Conservation (phyloP, 768 basidiomycete species). For the Lyophyllum atratum region DNA sequence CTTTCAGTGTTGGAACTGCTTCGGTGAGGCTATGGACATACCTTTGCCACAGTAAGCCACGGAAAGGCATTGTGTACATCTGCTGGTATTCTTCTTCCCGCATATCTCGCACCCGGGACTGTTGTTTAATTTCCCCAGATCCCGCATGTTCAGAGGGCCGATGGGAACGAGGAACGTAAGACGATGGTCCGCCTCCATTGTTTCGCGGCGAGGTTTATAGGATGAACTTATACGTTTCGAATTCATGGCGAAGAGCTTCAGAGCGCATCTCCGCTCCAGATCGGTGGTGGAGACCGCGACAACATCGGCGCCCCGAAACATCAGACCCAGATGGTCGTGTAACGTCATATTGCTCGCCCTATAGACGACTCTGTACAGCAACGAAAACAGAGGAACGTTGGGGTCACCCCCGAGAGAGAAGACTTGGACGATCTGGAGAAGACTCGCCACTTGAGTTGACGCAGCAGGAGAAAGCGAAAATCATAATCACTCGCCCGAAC, state of each 20-base stretch:
- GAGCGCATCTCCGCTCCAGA: constrained; percentile 33
- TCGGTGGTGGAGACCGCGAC: constrained; percentile 18
- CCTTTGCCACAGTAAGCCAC: constrained; percentile 39
- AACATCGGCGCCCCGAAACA: constrained; percentile 7
- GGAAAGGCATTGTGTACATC: constrained; percentile 36
- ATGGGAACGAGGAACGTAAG: constrained; percentile 39
- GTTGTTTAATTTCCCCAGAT: constrained; percentile 36
- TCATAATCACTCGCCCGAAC: constrained; percentile 19
- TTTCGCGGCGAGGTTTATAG: constrained; percentile 22
- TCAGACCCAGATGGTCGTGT: constrained; percentile 10
- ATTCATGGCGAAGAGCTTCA: constrained; percentile 33
- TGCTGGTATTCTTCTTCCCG: constrained; percentile 31
- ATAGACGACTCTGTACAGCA: constrained; percentile 28
- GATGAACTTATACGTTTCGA: constrained; percentile 27
- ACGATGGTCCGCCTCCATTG: constrained; percentile 22
- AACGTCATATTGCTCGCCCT: constrained; percentile 16
- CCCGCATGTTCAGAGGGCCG: constrained; percentile 33
- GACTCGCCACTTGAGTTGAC: neutral
- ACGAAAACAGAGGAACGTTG: constrained; percentile 24
- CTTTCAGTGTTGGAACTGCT: too few relatives aligned
- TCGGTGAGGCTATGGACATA: too few relatives aligned
- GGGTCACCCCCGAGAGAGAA: constrained; percentile 17
- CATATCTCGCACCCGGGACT: constrained; percentile 40
- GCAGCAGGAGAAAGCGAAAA: neutral
- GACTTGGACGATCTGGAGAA: constrained; percentile 25